Percentiles rank a stretch among this genome's conserved stretches.
phyloP scores from a whole-genome alignment of 2,329 filamentous ascomycete genomes.

The Penicillium polonicum region DNA sequence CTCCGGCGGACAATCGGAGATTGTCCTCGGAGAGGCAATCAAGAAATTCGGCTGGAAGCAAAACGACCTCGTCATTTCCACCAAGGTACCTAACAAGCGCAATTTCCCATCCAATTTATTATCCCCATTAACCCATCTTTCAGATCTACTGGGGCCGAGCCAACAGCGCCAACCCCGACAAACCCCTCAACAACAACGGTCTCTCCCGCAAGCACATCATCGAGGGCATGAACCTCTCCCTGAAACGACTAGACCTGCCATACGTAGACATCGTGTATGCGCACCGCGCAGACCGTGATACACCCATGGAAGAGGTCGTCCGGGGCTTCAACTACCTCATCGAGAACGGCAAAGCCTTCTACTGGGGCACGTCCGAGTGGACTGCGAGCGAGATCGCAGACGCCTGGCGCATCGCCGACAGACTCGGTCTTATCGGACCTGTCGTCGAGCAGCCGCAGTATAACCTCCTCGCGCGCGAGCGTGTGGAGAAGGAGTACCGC shows the following conservation, averaged over 20 bases:
- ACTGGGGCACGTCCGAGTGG: constrained; percentile 72
- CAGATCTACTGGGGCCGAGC: constrained; percentile 63
- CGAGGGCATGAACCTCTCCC: constrained; percentile 61
- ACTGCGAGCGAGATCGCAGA: constrained; percentile 63
- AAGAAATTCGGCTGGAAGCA: constrained; percentile 58
- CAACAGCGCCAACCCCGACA: constrained; percentile 59
- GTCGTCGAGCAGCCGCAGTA: constrained; percentile 67
- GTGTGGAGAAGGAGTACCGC: constrained; percentile 63
- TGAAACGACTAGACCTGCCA: constrained; percentile 61
- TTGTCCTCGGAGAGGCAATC: constrained; percentile 57
- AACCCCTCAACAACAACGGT: constrained; percentile 65
- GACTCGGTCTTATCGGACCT: constrained; percentile 61
- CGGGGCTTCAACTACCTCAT: constrained; percentile 71
- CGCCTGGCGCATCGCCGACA: constrained; percentile 62
- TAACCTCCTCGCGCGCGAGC: constrained; percentile 61
- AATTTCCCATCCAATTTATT: too few relatives aligned
- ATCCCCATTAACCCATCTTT: background rate
- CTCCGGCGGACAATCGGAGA: constrained; percentile 53
- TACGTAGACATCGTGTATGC: constrained; percentile 71
- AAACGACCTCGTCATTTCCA: constrained; percentile 58
- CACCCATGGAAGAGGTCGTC: constrained; percentile 69
- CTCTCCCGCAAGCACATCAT: constrained; percentile 69
- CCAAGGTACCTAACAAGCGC: constrained; percentile 44
- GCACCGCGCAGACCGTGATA: constrained; percentile 65
- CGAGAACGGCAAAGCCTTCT: constrained; percentile 65